Conservation (phyloP, 805 yeast species). For the Zygoascus ofunaensis region DNA sequence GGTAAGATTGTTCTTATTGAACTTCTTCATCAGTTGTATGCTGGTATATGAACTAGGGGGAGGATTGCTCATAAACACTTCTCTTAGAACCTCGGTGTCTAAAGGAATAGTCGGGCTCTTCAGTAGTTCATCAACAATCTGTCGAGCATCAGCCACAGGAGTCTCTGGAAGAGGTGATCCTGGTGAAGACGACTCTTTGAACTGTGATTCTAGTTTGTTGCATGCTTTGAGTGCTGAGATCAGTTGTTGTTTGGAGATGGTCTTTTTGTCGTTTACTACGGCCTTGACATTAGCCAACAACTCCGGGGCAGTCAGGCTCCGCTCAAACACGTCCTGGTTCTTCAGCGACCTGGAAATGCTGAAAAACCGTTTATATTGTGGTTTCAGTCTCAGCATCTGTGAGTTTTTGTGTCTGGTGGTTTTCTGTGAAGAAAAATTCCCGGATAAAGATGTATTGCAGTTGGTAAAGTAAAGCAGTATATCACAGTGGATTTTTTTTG, state of each 20-base stretch:
- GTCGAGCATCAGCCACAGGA: conserved; percentile 16
- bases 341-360: not conserved
- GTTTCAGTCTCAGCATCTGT: no score
- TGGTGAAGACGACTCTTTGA: conserved; percentile 15
- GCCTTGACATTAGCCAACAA: not conserved
- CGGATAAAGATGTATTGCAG: no score
- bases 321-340: not conserved
- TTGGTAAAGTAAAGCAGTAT: no score
- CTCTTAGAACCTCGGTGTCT: conserved; percentile 15
- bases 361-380: not conserved
- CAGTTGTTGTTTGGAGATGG: conserved; percentile 1
- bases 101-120: conserved; percentile 10
- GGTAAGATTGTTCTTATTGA: conserved; percentile 10
- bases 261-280: not conserved
- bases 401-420: no score
- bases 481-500: no score
- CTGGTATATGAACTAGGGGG: conserved; percentile 19
- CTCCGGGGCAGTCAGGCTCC: not conserved
- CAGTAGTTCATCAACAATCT: conserved; percentile 16
- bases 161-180: conserved; percentile 17
- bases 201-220: conserved; percentile 17
- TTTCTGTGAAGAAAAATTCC: no score
- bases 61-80: conserved; percentile 17
- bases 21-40: conserved; percentile 16
- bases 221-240: conserved; percentile 22